These are phyloP conservation scores for Schizosaccharomyces japonicus DNA, from an alignment of 805 yeast species.

Conservation along the genomic window DNA sequence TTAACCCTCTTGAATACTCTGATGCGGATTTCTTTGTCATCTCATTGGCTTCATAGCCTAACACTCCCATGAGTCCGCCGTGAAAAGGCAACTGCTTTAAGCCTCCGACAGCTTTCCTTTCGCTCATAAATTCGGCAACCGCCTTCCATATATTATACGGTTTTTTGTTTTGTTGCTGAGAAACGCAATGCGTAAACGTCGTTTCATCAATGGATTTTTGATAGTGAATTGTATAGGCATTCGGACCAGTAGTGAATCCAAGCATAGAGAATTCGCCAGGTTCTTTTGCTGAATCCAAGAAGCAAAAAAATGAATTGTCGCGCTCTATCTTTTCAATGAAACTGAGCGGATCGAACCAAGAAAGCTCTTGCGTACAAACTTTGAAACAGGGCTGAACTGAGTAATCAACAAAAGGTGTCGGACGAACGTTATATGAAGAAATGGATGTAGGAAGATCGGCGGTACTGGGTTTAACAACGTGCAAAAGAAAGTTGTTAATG, in stretches of 20 bases:
- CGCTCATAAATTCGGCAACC: not conserved
- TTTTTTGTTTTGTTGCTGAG: not conserved
- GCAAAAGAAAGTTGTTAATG: constrained; percentile 44
- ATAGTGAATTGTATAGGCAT: not conserved
- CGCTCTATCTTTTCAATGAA: not conserved
- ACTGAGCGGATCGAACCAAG: not conserved
- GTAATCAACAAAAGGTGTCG: not conserved
- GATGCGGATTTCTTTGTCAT: not conserved
- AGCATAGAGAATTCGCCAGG: constrained; percentile 81
- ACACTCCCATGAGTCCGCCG: constrained; percentile 76
- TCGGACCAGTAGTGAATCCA: constrained; percentile 23
- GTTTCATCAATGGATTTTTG: not conserved
- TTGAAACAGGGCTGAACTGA: not conserved
- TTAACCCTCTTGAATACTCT: constrained; percentile 5
- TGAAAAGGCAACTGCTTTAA: constrained; percentile 38
- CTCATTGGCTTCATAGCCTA: constrained; percentile 29
- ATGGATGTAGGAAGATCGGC: constrained; percentile 15
- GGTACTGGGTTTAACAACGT: too few relatives aligned
- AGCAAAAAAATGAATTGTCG: constrained; percentile 4
- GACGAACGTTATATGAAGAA: not conserved
- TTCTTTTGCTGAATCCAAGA: constrained; percentile 52
- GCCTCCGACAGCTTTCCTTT: not conserved
- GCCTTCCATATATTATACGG: not conserved
- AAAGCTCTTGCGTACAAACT: not conserved
- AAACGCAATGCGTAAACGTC: not conserved